Evolutionary conservation across 768 basidiomycete species (phyloP).

Genomic region (Boletus patriciae): DNA sequence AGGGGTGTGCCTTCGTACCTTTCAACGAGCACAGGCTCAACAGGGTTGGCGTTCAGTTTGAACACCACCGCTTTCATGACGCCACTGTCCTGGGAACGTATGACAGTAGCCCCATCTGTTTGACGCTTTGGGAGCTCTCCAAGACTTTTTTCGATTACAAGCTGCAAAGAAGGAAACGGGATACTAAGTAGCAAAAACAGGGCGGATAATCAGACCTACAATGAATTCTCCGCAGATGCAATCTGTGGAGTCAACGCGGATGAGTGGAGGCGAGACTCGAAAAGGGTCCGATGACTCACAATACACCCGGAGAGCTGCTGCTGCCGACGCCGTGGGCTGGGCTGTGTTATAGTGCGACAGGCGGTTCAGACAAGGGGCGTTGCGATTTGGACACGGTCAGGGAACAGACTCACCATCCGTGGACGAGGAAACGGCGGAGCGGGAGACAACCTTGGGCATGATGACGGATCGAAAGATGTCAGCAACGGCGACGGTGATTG

Average conservation of each 20-base stretch:
- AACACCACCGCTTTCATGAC: constrained; percentile 66
- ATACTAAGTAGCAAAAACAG: constrained; percentile 1
- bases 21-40: constrained; percentile 73
- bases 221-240: constrained; percentile 89
- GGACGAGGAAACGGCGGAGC: constrained; percentile 86
- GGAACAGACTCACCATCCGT: constrained; percentile 62
- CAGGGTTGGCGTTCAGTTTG: constrained; percentile 77
- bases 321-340: constrained; percentile 75
- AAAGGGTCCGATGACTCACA: constrained; percentile 48
- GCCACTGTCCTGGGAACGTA: constrained; percentile 68
- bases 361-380: background rate
- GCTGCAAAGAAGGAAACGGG: constrained; percentile 41
- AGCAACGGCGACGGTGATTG: constrained; percentile 1
- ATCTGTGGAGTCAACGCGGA: constrained; percentile 45
- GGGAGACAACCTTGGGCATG: constrained; percentile 93
- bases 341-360: constrained; percentile 42
- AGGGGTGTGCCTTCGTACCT: constrained; percentile 49
- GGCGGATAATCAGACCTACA: constrained; percentile 44
- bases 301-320: constrained; percentile 76
- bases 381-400: background rate
- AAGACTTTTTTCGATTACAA: constrained; percentile 78
- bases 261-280: constrained; percentile 5
- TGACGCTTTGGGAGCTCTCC: constrained; percentile 66
- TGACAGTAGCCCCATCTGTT: constrained; percentile 78
- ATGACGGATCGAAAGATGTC: constrained; percentile 2